These are phyloP conservation scores for Hyphodiscus hymeniophilus DNA, from an alignment of 495 filamentous ascomycete genomes.

Conservation along the genomic window DNA sequence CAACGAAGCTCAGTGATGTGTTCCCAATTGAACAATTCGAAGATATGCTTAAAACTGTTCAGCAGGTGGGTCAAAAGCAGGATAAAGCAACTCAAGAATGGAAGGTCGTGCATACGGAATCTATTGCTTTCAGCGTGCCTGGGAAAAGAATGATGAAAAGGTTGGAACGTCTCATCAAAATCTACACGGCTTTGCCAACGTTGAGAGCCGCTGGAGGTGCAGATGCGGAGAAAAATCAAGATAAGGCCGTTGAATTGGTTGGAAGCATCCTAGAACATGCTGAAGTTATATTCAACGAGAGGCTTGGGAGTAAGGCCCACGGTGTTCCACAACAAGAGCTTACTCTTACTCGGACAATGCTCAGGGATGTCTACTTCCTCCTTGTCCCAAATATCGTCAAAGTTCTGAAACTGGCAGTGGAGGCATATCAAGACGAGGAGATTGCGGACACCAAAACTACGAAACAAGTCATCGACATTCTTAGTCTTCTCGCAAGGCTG, in stretches of 20 bases:
- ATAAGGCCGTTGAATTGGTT: too few species aligned
- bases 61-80: background rate
- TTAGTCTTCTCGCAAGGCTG: background rate
- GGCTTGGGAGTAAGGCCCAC: too few species aligned
- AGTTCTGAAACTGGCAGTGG: background rate
- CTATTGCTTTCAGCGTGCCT: background rate
- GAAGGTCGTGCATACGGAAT: background rate
- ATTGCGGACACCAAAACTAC: background rate
- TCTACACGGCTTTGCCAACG: too few species aligned
- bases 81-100: background rate
- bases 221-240: too few species aligned
- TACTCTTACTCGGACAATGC: background rate
- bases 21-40: background rate
- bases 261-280: too few species aligned
- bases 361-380: slow-evolving; percentile 1
- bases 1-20: background rate
- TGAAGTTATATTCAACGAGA: too few species aligned
- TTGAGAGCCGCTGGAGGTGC: too few species aligned
- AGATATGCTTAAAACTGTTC: background rate
- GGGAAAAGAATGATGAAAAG: too few species aligned
- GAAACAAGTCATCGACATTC: background rate
- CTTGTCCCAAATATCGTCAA: background rate
- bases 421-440: background rate
- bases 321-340: too few species aligned
- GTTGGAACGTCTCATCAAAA: too few species aligned